Base-by-base conservation (phyloP, 257 asterid genomes). In the Orobanche coerulescens region DNA sequence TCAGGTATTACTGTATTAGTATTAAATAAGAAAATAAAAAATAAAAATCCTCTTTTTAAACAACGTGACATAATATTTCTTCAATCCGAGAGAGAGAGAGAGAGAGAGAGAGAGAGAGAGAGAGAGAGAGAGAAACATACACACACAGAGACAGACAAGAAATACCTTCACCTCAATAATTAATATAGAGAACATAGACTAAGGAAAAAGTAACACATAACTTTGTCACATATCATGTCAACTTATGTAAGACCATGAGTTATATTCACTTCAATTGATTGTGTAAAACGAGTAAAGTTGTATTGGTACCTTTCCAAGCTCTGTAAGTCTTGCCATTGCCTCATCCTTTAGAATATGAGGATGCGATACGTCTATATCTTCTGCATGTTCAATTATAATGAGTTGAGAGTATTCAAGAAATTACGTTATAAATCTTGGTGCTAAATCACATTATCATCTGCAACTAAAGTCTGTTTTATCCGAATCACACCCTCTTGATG, bases 241-340 rank as follows among this genome's bases (percentile, higher is more conserved):
- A 54, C 28, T 61, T 30, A 30, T 30, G 36, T 30, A 7, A 30
- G 7, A 37, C 44, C 2, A 37, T 0, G 11, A 37, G 44, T 3
- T 37, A 37, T 10, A 37, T 37, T n/a, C 14, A 9, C 13, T 70
- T 58, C n/a, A n/a, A n/a, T n/a, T 37, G 40, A 13, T 36, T 58
- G 42, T 54, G 59, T n/a, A 58, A 31, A 51, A 71, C 16, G 53
- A 67, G 43, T 16, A 61, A 71, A 40, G 23, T 26, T 20, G 18
- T 58, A 26, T 19, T 22, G 13, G 51, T 77, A 91, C 98, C 93
- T 92, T 88, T 40, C 95, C 93, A 42, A 92, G 98, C 70, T 85
- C 88, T 48, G 53, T 23, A 36, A 88, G 95, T 77, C 98, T 85
- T 28, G 81, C 74, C 73, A 88, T 81, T 9, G 94, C 93, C 79